Evolutionary conservation across 805 yeast species (phyloP), one percentile per base, ranked within the genome.

Genomic region (Lipomyces japonicus): DNA sequence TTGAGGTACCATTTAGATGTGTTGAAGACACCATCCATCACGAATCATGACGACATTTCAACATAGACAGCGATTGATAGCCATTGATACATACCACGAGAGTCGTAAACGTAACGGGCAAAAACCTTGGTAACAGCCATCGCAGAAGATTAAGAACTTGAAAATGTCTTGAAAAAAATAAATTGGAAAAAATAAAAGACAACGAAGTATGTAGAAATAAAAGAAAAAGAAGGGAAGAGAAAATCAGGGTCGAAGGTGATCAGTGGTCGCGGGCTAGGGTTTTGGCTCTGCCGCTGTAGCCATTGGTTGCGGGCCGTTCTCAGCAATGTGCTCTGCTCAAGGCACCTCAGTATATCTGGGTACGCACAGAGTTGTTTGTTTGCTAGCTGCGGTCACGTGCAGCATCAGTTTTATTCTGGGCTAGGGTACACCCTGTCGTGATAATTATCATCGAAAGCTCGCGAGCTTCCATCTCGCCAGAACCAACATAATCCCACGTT

Each of bases 101-200:
- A 91, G 79, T 91, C 98, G 84, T 93, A 91, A 75, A 91, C 96
- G 81, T 82, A 85, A 78, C 98, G 90, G 68, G 97, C 86, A 75
- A 78, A 82, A 66, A 90, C 76, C 76, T 91, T 90, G 64, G 86
- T 73, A 68, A 87, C 80, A 65, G 96, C 84, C 95, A 87, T 87
- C 71, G 51, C 63, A 30, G 22, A 23, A 32, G 24, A 24, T 34
- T 46, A 39, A 21, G 43, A 31, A 35, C 14, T 16, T 28, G 28
- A 23, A 4, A 19, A 19, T 19, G 25, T 24, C 26, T 24, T 26
- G 35, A 22, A 30, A 24, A 42, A 32, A 9, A n/a, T 19, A 24
- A 32, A 10, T 18, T 32, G n/a, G 16, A 14, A n/a, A 25, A 7
- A 16, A 37, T 23, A 37, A 48, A 12, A 6, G 35, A 25, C 24